Evolutionary conservation across 768 basidiomycete species (phyloP), one percentile per base, ranked within the genome.

Genomic region (Exidia glandulosa): DNA sequence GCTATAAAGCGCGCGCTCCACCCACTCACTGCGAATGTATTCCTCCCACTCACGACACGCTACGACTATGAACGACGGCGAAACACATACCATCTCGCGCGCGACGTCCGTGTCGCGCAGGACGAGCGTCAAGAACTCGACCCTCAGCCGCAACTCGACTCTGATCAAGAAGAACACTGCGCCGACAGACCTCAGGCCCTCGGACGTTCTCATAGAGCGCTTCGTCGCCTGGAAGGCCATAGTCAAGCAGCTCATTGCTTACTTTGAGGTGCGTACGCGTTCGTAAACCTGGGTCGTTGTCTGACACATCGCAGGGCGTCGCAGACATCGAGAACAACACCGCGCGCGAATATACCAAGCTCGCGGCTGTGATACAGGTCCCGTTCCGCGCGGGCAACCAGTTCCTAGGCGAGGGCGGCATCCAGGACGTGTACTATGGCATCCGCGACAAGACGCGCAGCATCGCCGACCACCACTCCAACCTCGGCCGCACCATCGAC

Each of bases 401-500:
- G 76, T 99, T 99, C 70, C 78, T 99, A 3, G 96, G 96, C n/a
- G 94, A 98, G 71, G 91, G 90, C 13, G 95, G 96, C 55, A 76
- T 99, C 56, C 92, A 94, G 88, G 95, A 97, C 68, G 82, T 96
- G 19, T 98, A 88, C 73, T 98, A 93, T 74, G 80, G 77, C 61
- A 85, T 99, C 62, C 85, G 96, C 19, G 93, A 97, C 79, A 94
- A 92, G 73, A 94, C 94, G 0, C 87, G 94, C 56, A 73, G 80
- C 59, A 91, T 97, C 63, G 93, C 96, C 0, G 96, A 98, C 74
- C 91, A 95, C 59, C 94, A 98, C 68, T 92, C 94, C 12, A 95
- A 94, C 68, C 83, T 99, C 9, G 95, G 94, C 2, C 85, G 93
- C 32, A 98, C 96, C 5, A 88, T 99, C 68, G 94, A 99, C 65